phyloP scores from a whole-genome alignment of 2,329 filamentous ascomycete genomes.

The Pestalotiopsis fici region DNA sequence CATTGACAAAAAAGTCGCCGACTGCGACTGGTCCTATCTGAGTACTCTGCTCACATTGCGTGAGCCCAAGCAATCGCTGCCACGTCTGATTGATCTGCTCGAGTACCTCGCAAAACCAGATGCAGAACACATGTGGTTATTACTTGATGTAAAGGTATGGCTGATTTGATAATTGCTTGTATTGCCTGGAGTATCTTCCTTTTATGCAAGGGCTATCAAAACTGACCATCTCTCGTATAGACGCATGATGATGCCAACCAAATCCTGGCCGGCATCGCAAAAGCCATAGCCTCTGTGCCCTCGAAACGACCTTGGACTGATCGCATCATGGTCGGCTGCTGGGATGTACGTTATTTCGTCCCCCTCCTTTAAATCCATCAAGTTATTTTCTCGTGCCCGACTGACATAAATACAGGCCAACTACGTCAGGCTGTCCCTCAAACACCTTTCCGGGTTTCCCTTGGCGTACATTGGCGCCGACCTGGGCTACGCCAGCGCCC shows the following conservation, averaged over 20 bases:
- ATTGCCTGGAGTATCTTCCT: background rate
- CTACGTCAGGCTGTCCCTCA: constrained; percentile 65
- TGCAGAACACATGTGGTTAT: constrained; percentile 71
- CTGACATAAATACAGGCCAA: constrained; percentile 53
- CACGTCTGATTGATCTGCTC: constrained; percentile 73
- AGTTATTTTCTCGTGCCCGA: background rate
- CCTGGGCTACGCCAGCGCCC: constrained; percentile 67
- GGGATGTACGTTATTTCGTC: constrained; percentile 58
- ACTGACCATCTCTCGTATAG: constrained; percentile 36
- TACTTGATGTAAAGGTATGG: constrained; percentile 84
- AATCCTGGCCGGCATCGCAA: constrained; percentile 69
- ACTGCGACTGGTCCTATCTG: constrained; percentile 77
- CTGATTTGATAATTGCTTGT: constrained; percentile 3
- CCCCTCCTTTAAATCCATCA: constrained; percentile 5
- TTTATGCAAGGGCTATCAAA: too few relatives aligned
- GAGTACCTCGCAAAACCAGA: constrained; percentile 68
- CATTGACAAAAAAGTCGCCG: constrained; percentile 67
- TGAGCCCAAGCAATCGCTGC: constrained; percentile 71
- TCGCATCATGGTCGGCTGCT: constrained; percentile 78
- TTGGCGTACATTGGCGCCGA: constrained; percentile 71
- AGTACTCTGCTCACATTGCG: constrained; percentile 66
- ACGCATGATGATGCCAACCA: constrained; percentile 69
- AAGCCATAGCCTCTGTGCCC: constrained; percentile 58
- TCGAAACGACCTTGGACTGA: constrained; percentile 64
- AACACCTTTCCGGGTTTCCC: constrained; percentile 63